Conservation (phyloP, 352 stramenopile genomes). For the Phytophthora colocasiae region DNA sequence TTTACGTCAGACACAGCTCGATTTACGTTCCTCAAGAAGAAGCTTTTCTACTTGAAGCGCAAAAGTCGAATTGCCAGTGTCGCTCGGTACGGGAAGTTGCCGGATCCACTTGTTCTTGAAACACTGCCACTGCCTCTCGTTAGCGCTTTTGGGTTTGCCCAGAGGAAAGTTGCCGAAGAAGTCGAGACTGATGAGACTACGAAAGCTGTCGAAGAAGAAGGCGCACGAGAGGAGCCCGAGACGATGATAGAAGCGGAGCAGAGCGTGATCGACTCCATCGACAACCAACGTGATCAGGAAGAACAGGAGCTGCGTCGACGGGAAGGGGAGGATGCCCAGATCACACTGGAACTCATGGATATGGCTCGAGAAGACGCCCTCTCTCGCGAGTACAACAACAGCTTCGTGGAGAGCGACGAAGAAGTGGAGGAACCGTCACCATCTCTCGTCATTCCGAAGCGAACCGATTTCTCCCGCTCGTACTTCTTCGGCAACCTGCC, state of each 20-base stretch:
- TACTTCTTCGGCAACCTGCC: conserved; percentile 81
- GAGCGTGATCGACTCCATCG: conserved; percentile 6
- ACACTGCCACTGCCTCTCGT: conserved; percentile 42
- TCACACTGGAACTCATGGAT: conserved; percentile 34
- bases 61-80: conserved; percentile 50
- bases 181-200: conserved; percentile 14
- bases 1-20: conserved; percentile 51
- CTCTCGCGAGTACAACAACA: conserved; percentile 37
- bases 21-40: conserved; percentile 58
- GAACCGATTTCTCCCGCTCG: conserved; percentile 70
- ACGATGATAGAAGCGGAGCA: conserved; percentile 13
- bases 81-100: conserved; percentile 50
- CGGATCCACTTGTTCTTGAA: conserved; percentile 54
- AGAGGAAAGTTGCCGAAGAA: conserved; percentile 16
- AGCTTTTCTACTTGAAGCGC: conserved; percentile 53
- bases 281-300: conserved; percentile 30
- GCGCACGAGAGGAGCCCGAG: conserved; percentile 9
- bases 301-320: conserved; percentile 28
- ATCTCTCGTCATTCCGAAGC: conserved; percentile 53
- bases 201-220: conserved; percentile 23
- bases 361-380: conserved; percentile 41
- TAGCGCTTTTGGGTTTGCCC: conserved; percentile 43
- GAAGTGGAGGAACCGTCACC: conserved; percentile 46
- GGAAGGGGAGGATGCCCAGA: conserved; percentile 26
- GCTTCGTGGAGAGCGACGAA: conserved; percentile 58